A percentile compares a stretch with the other conserved stretches of the same genome.
Conservation (phyloP, 1,284 basidiomycete species). For the Cryptococcus hybrid region DNA sequence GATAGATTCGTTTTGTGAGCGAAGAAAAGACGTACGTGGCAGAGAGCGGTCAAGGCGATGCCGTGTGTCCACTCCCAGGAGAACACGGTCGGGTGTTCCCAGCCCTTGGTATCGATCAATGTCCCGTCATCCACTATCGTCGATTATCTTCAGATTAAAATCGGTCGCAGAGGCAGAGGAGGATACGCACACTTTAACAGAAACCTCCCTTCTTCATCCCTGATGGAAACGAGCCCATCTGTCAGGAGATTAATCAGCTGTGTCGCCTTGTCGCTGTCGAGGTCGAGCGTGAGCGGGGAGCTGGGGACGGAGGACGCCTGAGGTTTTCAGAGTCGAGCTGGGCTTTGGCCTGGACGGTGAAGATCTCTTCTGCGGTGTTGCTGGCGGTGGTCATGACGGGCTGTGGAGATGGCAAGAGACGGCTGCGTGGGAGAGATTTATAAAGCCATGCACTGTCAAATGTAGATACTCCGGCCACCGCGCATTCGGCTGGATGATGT, state of each 20-base stretch:
- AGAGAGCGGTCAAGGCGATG: constrained; percentile 17
- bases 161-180: not conserved
- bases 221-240: constrained; percentile 61
- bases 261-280: constrained; percentile 23
- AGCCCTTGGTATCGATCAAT: constrained; percentile 65
- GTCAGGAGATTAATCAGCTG: constrained; percentile 55
- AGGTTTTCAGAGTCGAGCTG: too few relatives aligned
- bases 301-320: too few relatives aligned
- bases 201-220: constrained; percentile 61
- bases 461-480: too few relatives aligned
- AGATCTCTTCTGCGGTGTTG: too few relatives aligned
- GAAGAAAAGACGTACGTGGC: constrained; percentile 16
- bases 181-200: constrained; percentile 51
- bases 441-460: too few relatives aligned
- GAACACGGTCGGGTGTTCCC: constrained; percentile 49
- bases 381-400: too few relatives aligned
- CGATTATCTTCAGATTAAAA: not conserved
- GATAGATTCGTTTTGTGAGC: not conserved
- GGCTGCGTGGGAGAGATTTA: too few relatives aligned
- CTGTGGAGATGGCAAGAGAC: too few relatives aligned
- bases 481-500: too few relatives aligned
- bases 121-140: constrained; percentile 56
- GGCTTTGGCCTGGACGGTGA: too few relatives aligned
- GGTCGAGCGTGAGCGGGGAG: not conserved
- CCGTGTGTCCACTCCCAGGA: constrained; percentile 68